Percentiles rank a stretch among this genome's conserved stretches.
Evolutionary conservation across 1,284 basidiomycete species (phyloP).

Genomic region (Melampsora americana): DNA sequence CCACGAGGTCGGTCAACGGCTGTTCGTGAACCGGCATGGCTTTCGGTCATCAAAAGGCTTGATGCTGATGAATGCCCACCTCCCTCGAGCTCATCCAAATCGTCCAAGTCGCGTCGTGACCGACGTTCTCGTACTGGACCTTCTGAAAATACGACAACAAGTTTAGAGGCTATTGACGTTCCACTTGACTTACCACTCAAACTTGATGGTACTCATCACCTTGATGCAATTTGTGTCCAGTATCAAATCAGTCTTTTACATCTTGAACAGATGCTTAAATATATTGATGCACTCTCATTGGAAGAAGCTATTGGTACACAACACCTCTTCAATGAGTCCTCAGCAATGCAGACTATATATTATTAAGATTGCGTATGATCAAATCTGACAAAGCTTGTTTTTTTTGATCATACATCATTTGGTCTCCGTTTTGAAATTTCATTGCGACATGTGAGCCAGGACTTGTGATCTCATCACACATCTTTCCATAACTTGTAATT

Average conservation of each 20-base stretch:
- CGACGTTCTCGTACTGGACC: background rate
- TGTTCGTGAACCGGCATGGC: slow-evolving; percentile 30
- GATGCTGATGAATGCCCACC: slow-evolving; percentile 16
- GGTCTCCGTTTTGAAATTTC: background rate
- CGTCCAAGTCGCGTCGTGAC: background rate
- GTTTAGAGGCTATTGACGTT: slow-evolving; percentile 46
- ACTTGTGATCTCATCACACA: background rate
- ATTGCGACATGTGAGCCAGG: background rate
- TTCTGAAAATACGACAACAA: background rate
- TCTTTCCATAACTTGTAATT: background rate
- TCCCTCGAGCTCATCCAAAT: background rate
- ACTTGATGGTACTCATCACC: slow-evolving; percentile 82
- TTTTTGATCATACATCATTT: background rate
- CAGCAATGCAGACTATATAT: slow-evolving; percentile 40
- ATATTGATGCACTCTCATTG: slow-evolving; percentile 61
- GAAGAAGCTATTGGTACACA: slow-evolving; percentile 49
- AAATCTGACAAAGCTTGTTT: background rate
- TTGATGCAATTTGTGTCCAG: slow-evolving; percentile 78
- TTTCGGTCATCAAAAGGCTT: slow-evolving; percentile 25
- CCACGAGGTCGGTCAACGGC: slow-evolving; percentile 12
- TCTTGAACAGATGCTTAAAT: slow-evolving; percentile 69
- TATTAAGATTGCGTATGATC: slow-evolving; percentile 7
- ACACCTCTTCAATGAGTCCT: background rate
- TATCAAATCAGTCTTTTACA: slow-evolving; percentile 81
- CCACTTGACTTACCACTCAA: slow-evolving; percentile 61